Evolutionary conservation across 2,329 filamentous ascomycete species (phyloP), one percentile per base, ranked within the genome.

Genomic region (Ophiostoma ulmi): DNA sequence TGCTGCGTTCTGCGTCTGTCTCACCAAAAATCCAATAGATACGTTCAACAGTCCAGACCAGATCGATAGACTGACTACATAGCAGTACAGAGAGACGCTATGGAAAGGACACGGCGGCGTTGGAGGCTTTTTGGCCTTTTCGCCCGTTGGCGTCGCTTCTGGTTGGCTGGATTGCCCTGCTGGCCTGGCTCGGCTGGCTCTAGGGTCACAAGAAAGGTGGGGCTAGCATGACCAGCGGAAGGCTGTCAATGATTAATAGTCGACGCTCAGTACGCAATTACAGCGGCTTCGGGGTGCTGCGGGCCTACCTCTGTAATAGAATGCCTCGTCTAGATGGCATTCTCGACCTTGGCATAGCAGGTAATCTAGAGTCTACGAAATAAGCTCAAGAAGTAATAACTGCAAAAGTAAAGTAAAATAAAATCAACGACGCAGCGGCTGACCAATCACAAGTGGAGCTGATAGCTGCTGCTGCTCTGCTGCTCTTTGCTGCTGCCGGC

Each of bases 101-200:
- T 14, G 20, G 52, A 58, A 55, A 69, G 48, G 36, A 63, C 48
- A 63, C 68, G 22, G 66, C 65, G 65, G 65, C 65, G 65, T 41
- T 22, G 44, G 41, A 17, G 41, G 17, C 41, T 5, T 17, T 48
- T 38, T 6, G 38, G 63, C 6, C 22, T 14, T 66, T 66, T 22
- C 10, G 5, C 35, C 20, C 13, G 17, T 17, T 52, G 31, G 17
- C 55, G 31, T 38, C 31, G 8, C 26, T 11, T 65, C 36, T 65
- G n/a, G 36, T 65, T 65, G 63, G 63, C 36, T 48, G 44, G 44
- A 48, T 20, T 17, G 44, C 44, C 44, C 17, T 44, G 38, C 10
- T 39, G 14, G 41, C 41, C 41, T 20, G 41, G 41, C 41, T 14
- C 38, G 38, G 38, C 38, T 64, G 58, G 14, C 31, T 10, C 63